These are phyloP conservation scores for Allomyces macrogynus DNA, from an alignment of 192 early-diverging fungal species.

Conservation along the genomic window DNA sequence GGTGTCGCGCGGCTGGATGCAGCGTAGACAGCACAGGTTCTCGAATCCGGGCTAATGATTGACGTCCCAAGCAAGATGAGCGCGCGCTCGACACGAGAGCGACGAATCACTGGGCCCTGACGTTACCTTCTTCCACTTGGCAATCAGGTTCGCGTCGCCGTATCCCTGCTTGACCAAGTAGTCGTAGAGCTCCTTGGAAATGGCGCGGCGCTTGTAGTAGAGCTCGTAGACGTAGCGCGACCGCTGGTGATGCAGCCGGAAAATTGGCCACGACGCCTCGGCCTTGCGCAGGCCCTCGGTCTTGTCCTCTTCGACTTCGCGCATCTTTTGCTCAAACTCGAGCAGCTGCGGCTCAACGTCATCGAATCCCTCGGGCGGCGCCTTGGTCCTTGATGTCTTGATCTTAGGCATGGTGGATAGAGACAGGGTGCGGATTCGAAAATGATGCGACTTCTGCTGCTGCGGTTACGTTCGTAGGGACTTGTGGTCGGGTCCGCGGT, in stretches of 20 bases:
- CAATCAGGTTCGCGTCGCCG: slow-evolving; percentile 82
- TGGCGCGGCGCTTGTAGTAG: slow-evolving; percentile 86
- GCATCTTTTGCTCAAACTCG: slow-evolving; percentile 84
- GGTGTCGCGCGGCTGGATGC: slow-evolving; percentile 92
- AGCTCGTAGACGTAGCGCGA: slow-evolving; percentile 92
- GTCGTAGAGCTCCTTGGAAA: slow-evolving; percentile 78
- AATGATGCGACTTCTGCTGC: too few species aligned
- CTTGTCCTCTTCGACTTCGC: slow-evolving; percentile 94
- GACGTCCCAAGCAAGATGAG: background rate
- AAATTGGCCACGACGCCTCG: slow-evolving; percentile 85
- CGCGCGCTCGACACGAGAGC: background rate
- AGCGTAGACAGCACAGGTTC: slow-evolving; percentile 87
- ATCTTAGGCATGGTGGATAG: slow-evolving; percentile 50
- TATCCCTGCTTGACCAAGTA: slow-evolving; percentile 80
- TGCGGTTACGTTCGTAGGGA: too few species aligned
- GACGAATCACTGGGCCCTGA: background rate
- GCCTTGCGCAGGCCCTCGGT: slow-evolving; percentile 81
- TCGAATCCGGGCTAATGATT: slow-evolving; percentile 72
- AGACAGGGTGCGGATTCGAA: too few species aligned
- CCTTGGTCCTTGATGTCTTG: slow-evolving; percentile 51
- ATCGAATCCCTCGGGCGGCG: slow-evolving; percentile 85
- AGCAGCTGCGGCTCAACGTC: slow-evolving; percentile 80
- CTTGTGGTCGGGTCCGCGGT: too few species aligned
- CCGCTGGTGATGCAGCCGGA: slow-evolving; percentile 91
- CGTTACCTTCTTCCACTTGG: slow-evolving; percentile 88